These are phyloP conservation scores for Nannochloropsis salina DNA, from an alignment of 108 stramenopile species.

Conservation along the genomic window DNA sequence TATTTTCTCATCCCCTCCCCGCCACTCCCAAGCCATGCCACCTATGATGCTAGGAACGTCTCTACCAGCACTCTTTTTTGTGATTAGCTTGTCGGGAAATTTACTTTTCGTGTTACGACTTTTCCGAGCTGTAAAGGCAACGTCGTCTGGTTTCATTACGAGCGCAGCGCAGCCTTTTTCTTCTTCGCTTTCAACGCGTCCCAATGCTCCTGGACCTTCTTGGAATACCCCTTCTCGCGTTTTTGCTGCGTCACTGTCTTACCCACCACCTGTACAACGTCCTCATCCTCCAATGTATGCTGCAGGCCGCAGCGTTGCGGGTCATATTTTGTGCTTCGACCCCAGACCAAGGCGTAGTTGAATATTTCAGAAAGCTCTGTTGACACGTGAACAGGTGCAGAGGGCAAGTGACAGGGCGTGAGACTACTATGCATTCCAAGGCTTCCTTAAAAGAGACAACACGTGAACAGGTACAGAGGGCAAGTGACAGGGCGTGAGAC, in stretches of 20 bases:
- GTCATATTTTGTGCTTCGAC: conserved; percentile 81
- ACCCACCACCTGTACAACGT: conserved; percentile 94
- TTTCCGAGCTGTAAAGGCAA: background rate
- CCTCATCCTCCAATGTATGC: conserved; percentile 92
- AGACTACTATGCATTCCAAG: conserved; percentile 32
- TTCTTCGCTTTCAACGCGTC: conserved; percentile 72
- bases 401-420: conserved; percentile 27
- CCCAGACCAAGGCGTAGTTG: conserved; percentile 99
- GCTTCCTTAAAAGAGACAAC: no score
- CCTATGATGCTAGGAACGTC: no score
- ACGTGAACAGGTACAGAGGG: no score
- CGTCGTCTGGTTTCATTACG: background rate
- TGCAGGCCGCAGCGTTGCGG: conserved; percentile 91
- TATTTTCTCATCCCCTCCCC: no score
- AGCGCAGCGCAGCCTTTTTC: conserved; percentile 49
- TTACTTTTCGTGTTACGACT: background rate
- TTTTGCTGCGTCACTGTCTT: conserved; percentile 93
- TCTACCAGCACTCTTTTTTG: no score
- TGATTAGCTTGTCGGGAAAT: no score
- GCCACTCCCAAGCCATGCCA: no score
- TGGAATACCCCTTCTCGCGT: conserved; percentile 73
- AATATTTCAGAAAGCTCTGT: conserved; percentile 63
- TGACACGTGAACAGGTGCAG: background rate
- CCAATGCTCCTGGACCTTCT: conserved; percentile 58
- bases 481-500: no score